Percentiles rank a stretch among this genome's conserved stretches.
These are phyloP conservation scores for Remersonia thermophila DNA, from an alignment of 2,329 filamentous ascomycete species.

Conservation along the genomic window DNA sequence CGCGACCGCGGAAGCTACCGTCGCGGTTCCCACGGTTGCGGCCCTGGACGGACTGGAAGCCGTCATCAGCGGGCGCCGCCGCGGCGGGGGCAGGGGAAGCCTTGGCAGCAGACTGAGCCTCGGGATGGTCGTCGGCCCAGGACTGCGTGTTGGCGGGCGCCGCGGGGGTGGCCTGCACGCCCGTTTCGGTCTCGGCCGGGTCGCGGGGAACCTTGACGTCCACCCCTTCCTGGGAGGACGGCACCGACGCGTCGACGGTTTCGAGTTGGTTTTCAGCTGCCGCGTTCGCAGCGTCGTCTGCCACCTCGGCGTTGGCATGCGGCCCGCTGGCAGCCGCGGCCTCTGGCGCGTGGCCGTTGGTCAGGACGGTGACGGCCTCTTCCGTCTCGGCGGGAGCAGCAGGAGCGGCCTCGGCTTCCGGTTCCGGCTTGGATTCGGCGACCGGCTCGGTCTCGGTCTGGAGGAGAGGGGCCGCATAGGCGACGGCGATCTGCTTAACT, in stretches of 20 bases:
- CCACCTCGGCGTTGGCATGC: constrained; percentile 38
- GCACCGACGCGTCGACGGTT: constrained; percentile 39
- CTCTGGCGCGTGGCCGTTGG: constrained; percentile 33
- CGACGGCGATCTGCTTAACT: constrained; percentile 42
- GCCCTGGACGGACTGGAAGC: constrained; percentile 57
- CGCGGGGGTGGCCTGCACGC: constrained; percentile 48
- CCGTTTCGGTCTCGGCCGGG: constrained; percentile 60
- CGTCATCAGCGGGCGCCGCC: constrained; percentile 40
- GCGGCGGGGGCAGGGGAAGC: constrained; percentile 20
- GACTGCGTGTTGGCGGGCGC: constrained; percentile 45
- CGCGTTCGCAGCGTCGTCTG: constrained; percentile 42
- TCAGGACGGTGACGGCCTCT: constrained; percentile 27
- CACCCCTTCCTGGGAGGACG: constrained; percentile 58
- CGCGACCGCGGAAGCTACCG: constrained; percentile 25
- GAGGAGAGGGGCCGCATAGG: constrained; percentile 36
- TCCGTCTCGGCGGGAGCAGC: constrained; percentile 47
- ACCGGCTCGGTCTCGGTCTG: constrained; percentile 19
- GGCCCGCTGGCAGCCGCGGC: constrained; percentile 21
- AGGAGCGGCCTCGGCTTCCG: constrained; percentile 50
- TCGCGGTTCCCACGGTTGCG: constrained; percentile 46
- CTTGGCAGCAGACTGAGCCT: constrained; percentile 23
- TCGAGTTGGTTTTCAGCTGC: constrained; percentile 51
- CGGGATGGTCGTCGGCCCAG: constrained; percentile 73
- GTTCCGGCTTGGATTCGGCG: constrained; percentile 19
- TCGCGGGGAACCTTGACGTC: constrained; percentile 56